Evolutionary conservation across 352 stramenopile genomes (phyloP).

Genomic region (Phytophthora macrochlamydospora): DNA sequence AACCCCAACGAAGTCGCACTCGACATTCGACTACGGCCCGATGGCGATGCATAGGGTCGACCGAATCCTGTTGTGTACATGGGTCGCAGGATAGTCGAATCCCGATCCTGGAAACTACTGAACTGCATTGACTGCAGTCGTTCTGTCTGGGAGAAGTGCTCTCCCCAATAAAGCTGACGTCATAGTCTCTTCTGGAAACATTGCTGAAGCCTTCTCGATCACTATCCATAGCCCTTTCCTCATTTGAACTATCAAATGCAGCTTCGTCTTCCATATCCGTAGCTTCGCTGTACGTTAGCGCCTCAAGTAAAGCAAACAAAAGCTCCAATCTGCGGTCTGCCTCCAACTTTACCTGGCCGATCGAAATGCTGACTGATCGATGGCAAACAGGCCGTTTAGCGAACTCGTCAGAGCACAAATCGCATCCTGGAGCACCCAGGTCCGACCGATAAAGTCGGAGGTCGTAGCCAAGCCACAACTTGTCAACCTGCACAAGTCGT

Average conservation of each 20-base stretch:
- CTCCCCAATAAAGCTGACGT: conserved; percentile 33
- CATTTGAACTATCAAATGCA: conserved; percentile 32
- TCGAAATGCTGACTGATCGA: conserved; percentile 62
- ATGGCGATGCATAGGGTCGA: conserved; percentile 52
- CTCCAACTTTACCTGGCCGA: conserved; percentile 88
- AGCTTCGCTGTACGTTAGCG: conserved; percentile 55
- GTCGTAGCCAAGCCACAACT: conserved; percentile 81
- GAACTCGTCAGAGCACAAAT: conserved; percentile 71
- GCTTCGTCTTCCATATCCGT: conserved; percentile 35
- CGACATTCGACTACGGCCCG: conserved; percentile 68
- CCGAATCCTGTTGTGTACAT: conserved; percentile 77
- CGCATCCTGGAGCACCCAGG: conserved; percentile 42
- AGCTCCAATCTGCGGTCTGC: conserved; percentile 82
- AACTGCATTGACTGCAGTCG: conserved; percentile 72
- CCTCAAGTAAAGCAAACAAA: conserved; percentile 82
- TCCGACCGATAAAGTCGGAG: conserved; percentile 57
- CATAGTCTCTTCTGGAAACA: conserved; percentile 26
- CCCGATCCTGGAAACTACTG: conserved; percentile 55
- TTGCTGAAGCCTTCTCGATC: conserved; percentile 12
- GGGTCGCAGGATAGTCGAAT: conserved; percentile 54
- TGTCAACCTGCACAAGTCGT: conserved; percentile 82
- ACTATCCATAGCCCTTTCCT: conserved; percentile 38
- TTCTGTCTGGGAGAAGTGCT: conserved; percentile 50
- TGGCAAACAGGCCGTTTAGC: conserved; percentile 59
- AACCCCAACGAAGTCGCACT: conserved; percentile 66